Percentiles rank a stretch among this genome's conserved stretches.
phyloP scores from a whole-genome alignment of 2,329 filamentous ascomycete genomes.

The Aspergillus caelatus region DNA sequence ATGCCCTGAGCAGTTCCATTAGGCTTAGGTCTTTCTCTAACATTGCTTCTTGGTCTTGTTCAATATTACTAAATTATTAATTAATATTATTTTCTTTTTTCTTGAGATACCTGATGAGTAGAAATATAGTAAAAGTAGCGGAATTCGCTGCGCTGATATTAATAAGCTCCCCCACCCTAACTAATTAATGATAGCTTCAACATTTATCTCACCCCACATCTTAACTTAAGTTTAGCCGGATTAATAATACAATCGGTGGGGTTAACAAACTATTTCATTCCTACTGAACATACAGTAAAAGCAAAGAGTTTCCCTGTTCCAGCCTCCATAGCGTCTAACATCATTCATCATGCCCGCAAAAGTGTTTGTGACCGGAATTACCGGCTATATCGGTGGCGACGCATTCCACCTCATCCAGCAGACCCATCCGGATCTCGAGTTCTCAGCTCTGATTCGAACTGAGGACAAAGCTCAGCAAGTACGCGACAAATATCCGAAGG shows the following conservation, averaged over 20 bases:
- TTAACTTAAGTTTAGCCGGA: neutral
- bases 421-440: constrained; percentile 45
- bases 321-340: neutral
- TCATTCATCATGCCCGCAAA: neutral
- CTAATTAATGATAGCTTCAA: neutral
- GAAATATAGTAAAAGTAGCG: neutral
- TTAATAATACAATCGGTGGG: no score
- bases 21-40: no score
- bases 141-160: neutral
- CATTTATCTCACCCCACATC: neutral
- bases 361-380: constrained; percentile 39
- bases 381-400: constrained; percentile 55
- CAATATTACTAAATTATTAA: no score
- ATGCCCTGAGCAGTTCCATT: no score
- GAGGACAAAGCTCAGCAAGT: constrained; percentile 40
- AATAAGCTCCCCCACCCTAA: neutral
- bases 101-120: no score
- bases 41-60: no score
- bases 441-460: constrained; percentile 42
- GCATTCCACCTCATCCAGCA: constrained; percentile 46
- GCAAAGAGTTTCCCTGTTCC: neutral
- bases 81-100: no score
- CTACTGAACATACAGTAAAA: neutral
- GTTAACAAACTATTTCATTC: neutral
- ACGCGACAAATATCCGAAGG: constrained; percentile 45